These are phyloP conservation scores for Groenewaldozyma auringiensis DNA, from an alignment of 1,139 yeast genomes.

Conservation along the genomic window DNA sequence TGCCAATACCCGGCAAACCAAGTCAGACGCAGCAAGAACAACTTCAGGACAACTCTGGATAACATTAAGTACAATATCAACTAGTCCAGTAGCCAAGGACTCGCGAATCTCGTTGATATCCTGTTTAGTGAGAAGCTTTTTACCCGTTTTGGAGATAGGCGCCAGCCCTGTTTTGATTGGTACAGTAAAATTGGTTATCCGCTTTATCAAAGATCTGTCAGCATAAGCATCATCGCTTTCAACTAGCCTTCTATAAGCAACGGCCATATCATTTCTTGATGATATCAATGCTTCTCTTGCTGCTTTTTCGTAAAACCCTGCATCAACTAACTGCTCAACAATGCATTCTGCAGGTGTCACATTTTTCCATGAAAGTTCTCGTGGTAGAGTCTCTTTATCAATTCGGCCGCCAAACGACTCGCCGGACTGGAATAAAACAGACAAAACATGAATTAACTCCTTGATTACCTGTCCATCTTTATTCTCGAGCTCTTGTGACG, in stretches of 20 bases:
- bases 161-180: constrained; percentile 13
- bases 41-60: constrained; percentile 46
- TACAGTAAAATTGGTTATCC: neutral
- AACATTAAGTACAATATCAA: constrained; percentile 43
- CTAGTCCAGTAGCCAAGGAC: constrained; percentile 31
- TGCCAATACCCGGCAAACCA: constrained; percentile 35
- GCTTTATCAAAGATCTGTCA: neutral
- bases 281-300: constrained; percentile 31
- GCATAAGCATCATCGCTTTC: neutral
- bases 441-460: constrained; percentile 19
- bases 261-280: constrained; percentile 14
- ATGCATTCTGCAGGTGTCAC: constrained; percentile 49
- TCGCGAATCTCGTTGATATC: constrained; percentile 39
- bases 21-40: constrained; percentile 43
- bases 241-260: constrained; percentile 4
- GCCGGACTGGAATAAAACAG: constrained; percentile 19
- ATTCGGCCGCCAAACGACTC: constrained; percentile 5
- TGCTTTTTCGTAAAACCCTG: constrained; percentile 40
- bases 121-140: constrained; percentile 31
- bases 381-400: constrained; percentile 15
- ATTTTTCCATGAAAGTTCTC: constrained; percentile 33
- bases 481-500: constrained; percentile 18
- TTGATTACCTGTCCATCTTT: constrained; percentile 21
- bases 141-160: constrained; percentile 24
- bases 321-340: constrained; percentile 38